phyloP scores from a whole-genome alignment of 306 rosid species.

The Gynostemma pentaphyllum region DNA sequence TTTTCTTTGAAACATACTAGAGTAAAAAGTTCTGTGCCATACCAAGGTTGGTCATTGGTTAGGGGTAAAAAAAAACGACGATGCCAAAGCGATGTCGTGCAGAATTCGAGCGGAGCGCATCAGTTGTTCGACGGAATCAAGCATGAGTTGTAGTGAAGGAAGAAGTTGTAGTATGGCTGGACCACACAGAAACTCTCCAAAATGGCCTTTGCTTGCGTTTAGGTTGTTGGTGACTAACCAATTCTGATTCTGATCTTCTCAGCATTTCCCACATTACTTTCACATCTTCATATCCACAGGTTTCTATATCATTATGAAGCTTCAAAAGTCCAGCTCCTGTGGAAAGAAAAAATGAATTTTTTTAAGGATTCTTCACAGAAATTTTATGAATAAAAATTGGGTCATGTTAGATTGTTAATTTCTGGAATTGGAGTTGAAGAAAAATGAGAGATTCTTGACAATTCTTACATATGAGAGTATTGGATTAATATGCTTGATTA shows the following conservation, averaged over 20 bases:
- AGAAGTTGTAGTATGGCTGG: slow-evolving; percentile 28
- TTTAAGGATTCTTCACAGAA: not conserved
- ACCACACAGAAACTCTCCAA: slow-evolving; percentile 42
- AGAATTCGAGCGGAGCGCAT: not conserved
- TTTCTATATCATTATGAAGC: slow-evolving; percentile 69
- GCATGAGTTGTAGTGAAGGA: slow-evolving; percentile 23
- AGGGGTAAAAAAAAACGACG: not conserved
- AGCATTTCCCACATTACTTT: slow-evolving; percentile 94
- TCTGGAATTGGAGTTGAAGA: too few species aligned
- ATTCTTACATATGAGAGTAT: too few species aligned
- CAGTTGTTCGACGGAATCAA: not conserved
- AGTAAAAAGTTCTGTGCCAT: not conserved
- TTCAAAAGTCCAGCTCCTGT: slow-evolving; percentile 69
- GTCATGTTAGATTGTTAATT: too few species aligned
- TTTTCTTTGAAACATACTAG: slow-evolving; percentile 2
- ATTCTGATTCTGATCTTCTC: slow-evolving; percentile 31
- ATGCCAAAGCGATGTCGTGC: not conserved
- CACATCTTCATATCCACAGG: slow-evolving; percentile 73
- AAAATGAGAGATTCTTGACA: too few species aligned
- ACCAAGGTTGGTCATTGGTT: slow-evolving; percentile 1
- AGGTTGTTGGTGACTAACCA: slow-evolving; percentile 13
- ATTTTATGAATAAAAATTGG: not conserved
- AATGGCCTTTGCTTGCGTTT: slow-evolving; percentile 49
- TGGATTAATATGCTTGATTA: too few species aligned
- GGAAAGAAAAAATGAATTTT: not conserved